Conservation (phyloP, 768 basidiomycete species). For the Cystofilobasidium ferigula region DNA sequence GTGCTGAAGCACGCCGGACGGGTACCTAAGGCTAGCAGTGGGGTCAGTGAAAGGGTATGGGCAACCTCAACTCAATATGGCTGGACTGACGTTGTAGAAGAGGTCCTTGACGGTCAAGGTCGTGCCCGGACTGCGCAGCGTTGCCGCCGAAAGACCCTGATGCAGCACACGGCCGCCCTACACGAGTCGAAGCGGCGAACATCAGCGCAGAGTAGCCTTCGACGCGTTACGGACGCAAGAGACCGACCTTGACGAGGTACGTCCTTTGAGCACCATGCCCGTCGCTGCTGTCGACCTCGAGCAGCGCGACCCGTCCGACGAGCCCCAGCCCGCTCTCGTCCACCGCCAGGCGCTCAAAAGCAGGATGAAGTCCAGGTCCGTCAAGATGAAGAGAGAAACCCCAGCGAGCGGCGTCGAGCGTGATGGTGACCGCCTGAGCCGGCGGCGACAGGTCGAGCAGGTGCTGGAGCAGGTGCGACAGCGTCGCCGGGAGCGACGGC, state of each 20-base stretch:
- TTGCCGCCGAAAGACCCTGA: not conserved
- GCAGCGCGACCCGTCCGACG: not conserved
- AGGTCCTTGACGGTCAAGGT: not conserved
- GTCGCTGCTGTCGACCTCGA: not conserved
- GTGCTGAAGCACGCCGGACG: not conserved
- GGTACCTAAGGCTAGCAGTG: not conserved
- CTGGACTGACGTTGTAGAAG: not conserved
- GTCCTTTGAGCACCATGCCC: not conserved
- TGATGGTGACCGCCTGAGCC: not conserved
- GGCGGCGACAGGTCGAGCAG: not conserved
- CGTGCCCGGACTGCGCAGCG: not conserved
- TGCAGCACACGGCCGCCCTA: not conserved
- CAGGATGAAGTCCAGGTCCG: too few species aligned
- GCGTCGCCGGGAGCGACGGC: not conserved
- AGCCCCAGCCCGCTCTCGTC: not conserved
- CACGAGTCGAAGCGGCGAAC: not conserved
- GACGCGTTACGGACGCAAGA: not conserved
- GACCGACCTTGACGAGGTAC: not conserved
- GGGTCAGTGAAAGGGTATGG: not conserved
- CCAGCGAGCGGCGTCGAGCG: not conserved
- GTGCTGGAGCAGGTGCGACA: not conserved
- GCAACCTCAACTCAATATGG: too few species aligned
- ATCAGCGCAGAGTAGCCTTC: too few species aligned
- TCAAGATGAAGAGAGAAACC: not conserved
- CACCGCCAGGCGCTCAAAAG: not conserved